Percentiles rank a stretch among this genome's conserved stretches.
Evolutionary conservation across 441 rosid genomes (phyloP).

Genomic region (Omphalea diandra): DNA sequence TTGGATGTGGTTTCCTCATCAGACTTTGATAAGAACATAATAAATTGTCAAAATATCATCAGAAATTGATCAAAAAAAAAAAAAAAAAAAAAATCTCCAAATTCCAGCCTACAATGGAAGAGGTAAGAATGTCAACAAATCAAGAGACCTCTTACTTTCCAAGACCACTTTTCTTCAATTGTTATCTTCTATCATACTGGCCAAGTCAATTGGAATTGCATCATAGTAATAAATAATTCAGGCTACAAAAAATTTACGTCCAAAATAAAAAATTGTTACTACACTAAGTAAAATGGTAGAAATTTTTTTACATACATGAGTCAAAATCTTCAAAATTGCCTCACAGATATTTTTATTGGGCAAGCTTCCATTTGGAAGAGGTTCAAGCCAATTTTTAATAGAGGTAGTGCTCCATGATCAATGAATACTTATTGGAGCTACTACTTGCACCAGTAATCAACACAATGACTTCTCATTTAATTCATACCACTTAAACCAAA

Average conservation of each 20-base stretch:
- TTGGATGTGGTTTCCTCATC: conserved; percentile 95
- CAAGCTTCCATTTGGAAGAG: conserved; percentile 97
- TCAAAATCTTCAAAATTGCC: conserved; percentile 70
- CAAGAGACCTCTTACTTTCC: conserved; percentile 68
- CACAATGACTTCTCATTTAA: not conserved
- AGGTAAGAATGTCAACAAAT: not conserved
- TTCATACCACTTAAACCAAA: not conserved
- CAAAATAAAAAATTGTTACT: too few species aligned
- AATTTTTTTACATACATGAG: conserved; percentile 54
- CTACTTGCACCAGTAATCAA: conserved; percentile 51
- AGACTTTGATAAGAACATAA: conserved; percentile 93
- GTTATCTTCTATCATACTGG: conserved; percentile 93
- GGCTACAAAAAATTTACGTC: conserved; percentile 6
- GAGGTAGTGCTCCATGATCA: conserved; percentile 89
- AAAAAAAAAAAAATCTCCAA: too few species aligned
- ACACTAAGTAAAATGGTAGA: not conserved
- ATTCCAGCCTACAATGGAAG: not conserved
- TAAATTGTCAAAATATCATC: conserved; percentile 56
- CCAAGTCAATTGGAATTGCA: conserved; percentile 89
- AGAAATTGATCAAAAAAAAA: conserved; percentile 16
- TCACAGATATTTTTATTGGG: conserved; percentile 94
- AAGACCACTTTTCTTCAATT: conserved; percentile 92
- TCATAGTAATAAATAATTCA: conserved; percentile 25
- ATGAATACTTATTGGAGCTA: conserved; percentile 96
- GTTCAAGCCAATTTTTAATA: conserved; percentile 96